Conservation (phyloP, 2,329 filamentous ascomycete species). For the Fusarium neocosmosporiellum region DNA sequence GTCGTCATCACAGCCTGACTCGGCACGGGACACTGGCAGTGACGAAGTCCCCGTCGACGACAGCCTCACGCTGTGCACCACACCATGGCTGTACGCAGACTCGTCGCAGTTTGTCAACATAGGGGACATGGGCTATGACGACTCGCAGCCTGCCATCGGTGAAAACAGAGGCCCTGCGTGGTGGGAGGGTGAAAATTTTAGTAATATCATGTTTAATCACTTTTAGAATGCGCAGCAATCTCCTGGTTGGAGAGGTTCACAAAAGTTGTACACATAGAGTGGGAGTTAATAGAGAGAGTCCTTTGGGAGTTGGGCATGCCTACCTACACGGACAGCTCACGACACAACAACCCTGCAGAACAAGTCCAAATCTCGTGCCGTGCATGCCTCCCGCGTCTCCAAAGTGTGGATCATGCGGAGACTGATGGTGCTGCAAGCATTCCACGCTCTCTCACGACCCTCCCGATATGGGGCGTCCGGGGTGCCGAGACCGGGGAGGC, state of each 20-base stretch:
- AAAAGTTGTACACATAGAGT: neutral
- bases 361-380: neutral
- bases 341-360: neutral
- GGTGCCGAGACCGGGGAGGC: conserved; percentile 25
- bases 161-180: conserved; percentile 47
- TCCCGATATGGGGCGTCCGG: conserved; percentile 27
- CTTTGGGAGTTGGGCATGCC: neutral
- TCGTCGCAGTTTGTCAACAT: conserved; percentile 53
- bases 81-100: conserved; percentile 57
- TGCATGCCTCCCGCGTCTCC: conserved; percentile 1
- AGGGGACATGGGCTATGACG: conserved; percentile 49
- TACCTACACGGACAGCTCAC: neutral
- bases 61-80: conserved; percentile 54
- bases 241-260: neutral
- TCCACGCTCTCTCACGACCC: conserved; percentile 18
- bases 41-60: conserved; percentile 50
- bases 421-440: neutral
- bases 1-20: conserved; percentile 27
- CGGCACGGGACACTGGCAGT: conserved; percentile 37
- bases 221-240: conserved; percentile 41
- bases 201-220: conserved; percentile 53
- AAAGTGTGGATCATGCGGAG: conserved; percentile 12
- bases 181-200: conserved; percentile 55
- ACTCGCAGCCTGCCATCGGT: conserved; percentile 42
- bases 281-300: neutral